These are phyloP conservation scores for Candida sp. DNA, from an alignment of 1,139 yeast species.

Conservation along the genomic window DNA sequence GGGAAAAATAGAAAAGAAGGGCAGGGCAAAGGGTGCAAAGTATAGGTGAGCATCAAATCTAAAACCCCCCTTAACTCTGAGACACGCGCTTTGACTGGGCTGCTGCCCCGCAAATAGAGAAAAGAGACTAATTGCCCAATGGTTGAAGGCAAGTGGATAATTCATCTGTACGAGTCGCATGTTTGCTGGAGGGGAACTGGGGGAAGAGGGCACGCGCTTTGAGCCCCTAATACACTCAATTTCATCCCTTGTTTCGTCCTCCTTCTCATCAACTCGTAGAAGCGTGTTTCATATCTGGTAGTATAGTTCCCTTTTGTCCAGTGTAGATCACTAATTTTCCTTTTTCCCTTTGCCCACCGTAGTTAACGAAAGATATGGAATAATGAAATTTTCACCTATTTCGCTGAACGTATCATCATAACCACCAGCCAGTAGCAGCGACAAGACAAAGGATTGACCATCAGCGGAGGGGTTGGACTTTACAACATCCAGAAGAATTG, in stretches of 20 bases:
- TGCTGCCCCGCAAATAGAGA: not conserved
- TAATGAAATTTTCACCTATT: not conserved
- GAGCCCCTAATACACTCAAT: not conserved
- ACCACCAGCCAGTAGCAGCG: not conserved
- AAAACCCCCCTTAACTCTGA: conserved; percentile 3
- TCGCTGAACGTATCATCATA: not conserved
- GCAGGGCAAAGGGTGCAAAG: not conserved
- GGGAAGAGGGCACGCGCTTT: not conserved
- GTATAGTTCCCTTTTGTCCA: not conserved
- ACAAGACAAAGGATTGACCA: not conserved
- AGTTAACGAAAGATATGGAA: too few species aligned
- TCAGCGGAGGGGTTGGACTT: not conserved
- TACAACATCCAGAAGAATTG: not conserved
- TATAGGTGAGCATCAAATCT: conserved; percentile 1
- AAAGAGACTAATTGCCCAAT: not conserved
- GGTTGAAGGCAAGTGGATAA: not conserved
- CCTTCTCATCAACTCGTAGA: not conserved
- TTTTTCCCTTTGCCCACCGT: too few species aligned
- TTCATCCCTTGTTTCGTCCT: not conserved
- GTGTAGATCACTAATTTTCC: not conserved
- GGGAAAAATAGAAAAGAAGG: not conserved
- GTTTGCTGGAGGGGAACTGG: not conserved
- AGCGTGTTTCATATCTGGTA: not conserved
- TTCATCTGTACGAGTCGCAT: too few species aligned
- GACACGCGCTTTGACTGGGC: not conserved